Base-by-base conservation (phyloP, 768 basidiomycete genomes). In the Mycena albidolilacea region DNA sequence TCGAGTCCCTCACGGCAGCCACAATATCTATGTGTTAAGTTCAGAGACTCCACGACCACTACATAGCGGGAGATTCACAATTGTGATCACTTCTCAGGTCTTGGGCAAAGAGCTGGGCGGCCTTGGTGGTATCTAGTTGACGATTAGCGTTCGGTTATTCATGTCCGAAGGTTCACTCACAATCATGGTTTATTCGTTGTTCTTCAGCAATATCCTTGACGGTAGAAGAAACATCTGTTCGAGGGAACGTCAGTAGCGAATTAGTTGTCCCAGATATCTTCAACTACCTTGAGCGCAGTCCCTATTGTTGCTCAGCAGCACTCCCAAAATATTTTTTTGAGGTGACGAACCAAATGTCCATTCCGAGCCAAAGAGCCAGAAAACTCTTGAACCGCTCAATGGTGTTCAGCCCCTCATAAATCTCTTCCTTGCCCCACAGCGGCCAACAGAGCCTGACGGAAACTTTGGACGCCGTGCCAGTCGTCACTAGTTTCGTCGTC, bases 341-440 rank as follows among this genome's bases (percentile, higher is more conserved):
- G 9, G 37, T 1, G 6, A 66, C 54, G 19, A 57, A 66, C 64
- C 64, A 66, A 5, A 57, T 66, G 7, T 30, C 39, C 39, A 66
- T 21, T 3, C 21, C 54, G 5, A 66, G 38, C 39, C 64, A 66
- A 8, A 38, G 1, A 23, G 19, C 4, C 1, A 44, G 38, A 2
- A 66, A 54, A 23, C 38, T 44, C 64, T 66, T 66, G 52, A 66
- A 66, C n/a, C 64, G 21, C 39, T 66, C 64, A 19, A 66, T 43
- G 7, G 38, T 38, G 12, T 15, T 12, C 21, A 66, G 17, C 14
- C 39, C 52, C 17, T 66, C 39, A 4, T 57, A 8, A 23, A 57
- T n/a, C 2, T 66, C 64, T 14, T 66, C 64, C 54, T 57, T 66
- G 3, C 54, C 64, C 64, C 64, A 66, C 21, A 66, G n/a, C 12